phyloP scores from a whole-genome alignment of 192 early-diverging fungal species.

The Hyaloraphidium curvatum region DNA sequence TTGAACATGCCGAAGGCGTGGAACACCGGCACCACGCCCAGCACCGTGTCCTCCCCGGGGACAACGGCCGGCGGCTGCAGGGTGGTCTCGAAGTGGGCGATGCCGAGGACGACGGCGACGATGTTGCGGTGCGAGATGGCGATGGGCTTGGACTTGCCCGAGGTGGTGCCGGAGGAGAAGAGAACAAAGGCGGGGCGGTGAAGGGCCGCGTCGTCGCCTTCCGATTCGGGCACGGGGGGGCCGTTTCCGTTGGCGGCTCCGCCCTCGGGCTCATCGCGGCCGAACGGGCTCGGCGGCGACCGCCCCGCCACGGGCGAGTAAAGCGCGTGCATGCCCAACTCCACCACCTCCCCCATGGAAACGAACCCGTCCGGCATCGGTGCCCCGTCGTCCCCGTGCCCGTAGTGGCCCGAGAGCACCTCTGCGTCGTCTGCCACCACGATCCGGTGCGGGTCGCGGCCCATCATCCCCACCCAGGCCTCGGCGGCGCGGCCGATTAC shows the following conservation, averaged over 20 bases:
- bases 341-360: not conserved
- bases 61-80: not conserved
- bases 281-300: not conserved
- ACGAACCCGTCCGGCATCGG: not conserved
- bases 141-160: slow-evolving; percentile 2
- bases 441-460: not conserved
- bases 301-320: not conserved
- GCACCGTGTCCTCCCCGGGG: not conserved
- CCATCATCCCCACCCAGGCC: not conserved
- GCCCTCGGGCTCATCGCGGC: not conserved
- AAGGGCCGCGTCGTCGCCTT: not conserved
- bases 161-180: slow-evolving; percentile 4
- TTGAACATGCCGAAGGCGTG: slow-evolving; percentile 4
- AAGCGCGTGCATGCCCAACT: not conserved
- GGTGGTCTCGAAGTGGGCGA: not conserved
- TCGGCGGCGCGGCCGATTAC: not conserved
- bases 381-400: not conserved
- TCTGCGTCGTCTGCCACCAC: not conserved
- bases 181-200: not conserved
- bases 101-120: not conserved
- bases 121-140: slow-evolving; percentile 1
- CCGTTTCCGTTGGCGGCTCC: not conserved
- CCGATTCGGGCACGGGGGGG: not conserved
- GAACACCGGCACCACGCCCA: slow-evolving; percentile 1
- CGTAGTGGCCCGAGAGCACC: not conserved